Evolutionary conservation across 768 basidiomycete genomes (phyloP).

Genomic region (Basidioascus undulatus): DNA sequence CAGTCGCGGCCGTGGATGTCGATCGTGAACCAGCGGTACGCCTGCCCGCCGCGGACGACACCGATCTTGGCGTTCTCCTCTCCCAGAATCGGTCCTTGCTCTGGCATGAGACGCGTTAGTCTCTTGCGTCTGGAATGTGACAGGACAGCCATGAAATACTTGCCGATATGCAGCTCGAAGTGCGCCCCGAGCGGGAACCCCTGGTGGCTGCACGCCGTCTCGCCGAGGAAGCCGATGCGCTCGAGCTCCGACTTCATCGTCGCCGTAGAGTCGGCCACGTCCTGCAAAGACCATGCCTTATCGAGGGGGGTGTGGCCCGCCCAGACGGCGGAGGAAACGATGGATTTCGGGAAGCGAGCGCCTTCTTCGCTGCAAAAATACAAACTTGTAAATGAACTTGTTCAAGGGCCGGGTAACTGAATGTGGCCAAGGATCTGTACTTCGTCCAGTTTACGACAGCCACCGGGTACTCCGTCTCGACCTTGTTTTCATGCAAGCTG

Average conservation of each 20-base stretch:
- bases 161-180: conserved; percentile 8
- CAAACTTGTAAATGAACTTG: too few relatives aligned
- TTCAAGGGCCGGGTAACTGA: too few relatives aligned
- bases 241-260: conserved; percentile 2
- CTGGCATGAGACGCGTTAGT: too few relatives aligned
- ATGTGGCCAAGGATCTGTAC: background rate
- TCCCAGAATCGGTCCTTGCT: conserved; percentile 6
- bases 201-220: background rate
- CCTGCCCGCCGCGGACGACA: conserved; percentile 4
- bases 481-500: background rate
- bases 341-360: conserved; percentile 4
- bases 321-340: conserved; percentile 4
- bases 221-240: conserved; percentile 5
- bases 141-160: too few relatives aligned
- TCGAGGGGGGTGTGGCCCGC: background rate
- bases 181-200: conserved; percentile 1
- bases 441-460: conserved; percentile 6
- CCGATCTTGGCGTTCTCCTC: background rate
- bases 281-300: background rate
- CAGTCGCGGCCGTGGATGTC: background rate
- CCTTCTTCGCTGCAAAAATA: conserved; percentile 5
- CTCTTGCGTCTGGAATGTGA: too few relatives aligned
- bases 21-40: conserved; percentile 3
- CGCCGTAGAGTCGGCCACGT: background rate
- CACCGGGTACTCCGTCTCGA: conserved; percentile 1